Conservation (phyloP, 1,284 basidiomycete species). For the Ustilago lituana region DNA sequence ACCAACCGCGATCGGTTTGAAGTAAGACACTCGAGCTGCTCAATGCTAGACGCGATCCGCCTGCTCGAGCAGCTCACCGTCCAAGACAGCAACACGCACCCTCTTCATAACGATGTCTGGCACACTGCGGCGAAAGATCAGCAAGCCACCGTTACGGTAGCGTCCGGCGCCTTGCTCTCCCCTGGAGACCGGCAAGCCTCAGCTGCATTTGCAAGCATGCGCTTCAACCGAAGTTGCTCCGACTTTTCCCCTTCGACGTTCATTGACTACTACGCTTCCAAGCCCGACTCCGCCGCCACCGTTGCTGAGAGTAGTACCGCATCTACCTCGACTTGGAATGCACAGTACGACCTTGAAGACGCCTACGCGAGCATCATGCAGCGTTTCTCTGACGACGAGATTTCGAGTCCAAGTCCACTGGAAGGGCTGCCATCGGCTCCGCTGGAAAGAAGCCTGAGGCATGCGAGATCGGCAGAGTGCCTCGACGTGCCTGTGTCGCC, state of each 20-base stretch:
- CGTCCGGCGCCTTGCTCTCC: constrained; percentile 4
- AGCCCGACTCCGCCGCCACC: neutral
- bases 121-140: neutral
- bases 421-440: neutral
- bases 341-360: constrained; percentile 21
- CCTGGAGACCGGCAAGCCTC: too few species aligned
- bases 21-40: constrained; percentile 6
- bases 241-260: constrained; percentile 15
- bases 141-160: constrained; percentile 8
- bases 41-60: constrained; percentile 10
- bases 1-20: neutral
- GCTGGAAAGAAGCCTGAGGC: neutral
- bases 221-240: neutral
- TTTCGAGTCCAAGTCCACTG: neutral
- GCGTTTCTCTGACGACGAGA: constrained; percentile 10
- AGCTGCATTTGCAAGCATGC: too few species aligned
- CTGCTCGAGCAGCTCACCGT: constrained; percentile 13
- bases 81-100: neutral
- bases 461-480: neutral
- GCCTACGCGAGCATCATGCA: constrained; percentile 26
- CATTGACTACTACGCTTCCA: constrained; percentile 24
- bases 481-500: constrained; percentile 40
- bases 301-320: neutral
- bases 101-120: neutral
- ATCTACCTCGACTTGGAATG: neutral